These are phyloP conservation scores for Arthrobotrys entomopaga DNA, from an alignment of 2,329 filamentous ascomycete genomes.

Conservation along the genomic window DNA sequence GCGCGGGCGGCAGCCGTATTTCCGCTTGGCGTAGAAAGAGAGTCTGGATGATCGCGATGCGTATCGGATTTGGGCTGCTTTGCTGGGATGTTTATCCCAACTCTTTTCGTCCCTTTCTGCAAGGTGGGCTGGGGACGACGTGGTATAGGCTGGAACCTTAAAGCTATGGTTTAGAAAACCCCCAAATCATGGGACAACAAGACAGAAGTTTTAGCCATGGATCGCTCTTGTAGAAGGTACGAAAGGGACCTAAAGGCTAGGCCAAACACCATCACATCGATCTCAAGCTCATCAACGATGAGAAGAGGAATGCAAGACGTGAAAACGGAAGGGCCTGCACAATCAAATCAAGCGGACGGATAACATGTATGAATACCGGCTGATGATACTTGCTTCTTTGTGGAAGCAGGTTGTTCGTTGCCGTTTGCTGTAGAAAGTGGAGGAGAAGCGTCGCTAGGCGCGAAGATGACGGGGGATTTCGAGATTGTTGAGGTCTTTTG, in stretches of 20 bases:
- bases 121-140: constrained; percentile 39
- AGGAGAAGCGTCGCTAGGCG: constrained; percentile 13
- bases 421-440: constrained; percentile 14
- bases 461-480: constrained; percentile 36
- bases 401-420: constrained; percentile 44
- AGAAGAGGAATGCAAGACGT: not conserved
- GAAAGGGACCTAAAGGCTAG: constrained; percentile 20
- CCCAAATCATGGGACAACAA: constrained; percentile 20
- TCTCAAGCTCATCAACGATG: constrained; percentile 13
- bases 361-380: constrained; percentile 53
- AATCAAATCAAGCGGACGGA: constrained; percentile 38
- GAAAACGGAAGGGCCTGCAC: constrained; percentile 19
- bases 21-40: constrained; percentile 50
- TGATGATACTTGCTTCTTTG: constrained; percentile 55
- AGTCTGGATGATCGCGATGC: constrained; percentile 21
- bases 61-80: constrained; percentile 44
- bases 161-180: constrained; percentile 39
- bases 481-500: constrained; percentile 24
- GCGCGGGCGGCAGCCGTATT: constrained; percentile 56
- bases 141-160: constrained; percentile 53
- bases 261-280: constrained; percentile 9
- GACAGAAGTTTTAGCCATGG: constrained; percentile 44
- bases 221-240: constrained; percentile 18
- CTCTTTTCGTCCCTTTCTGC: constrained; percentile 38
- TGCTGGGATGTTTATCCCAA: constrained; percentile 25